Base-by-base conservation (phyloP, 2,329 filamentous ascomycete species). In the Colletotrichum acutatum region DNA sequence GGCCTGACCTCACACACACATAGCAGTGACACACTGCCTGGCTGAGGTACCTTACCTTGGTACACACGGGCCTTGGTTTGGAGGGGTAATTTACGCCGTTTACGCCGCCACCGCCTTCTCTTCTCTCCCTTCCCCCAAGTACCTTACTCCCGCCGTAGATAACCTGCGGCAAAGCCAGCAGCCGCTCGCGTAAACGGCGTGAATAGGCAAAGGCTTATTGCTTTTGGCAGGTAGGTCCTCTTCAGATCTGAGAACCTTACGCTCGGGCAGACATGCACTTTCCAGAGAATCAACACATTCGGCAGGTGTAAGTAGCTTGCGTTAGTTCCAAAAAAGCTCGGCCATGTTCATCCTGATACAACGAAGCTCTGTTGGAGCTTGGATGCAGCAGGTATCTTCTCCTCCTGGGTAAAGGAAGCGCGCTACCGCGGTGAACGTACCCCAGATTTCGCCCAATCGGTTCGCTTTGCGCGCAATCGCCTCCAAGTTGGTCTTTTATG, bases 1-100 rank as follows among this genome's bases (percentile, higher is more conserved):
- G 42, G 37, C 46, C 22, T 70, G 60, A 72, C 70, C 70, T 70
- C 70, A 70, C 66, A 56, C 8, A 26, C 49, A 64, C 30, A n/a
- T 14, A 54, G 28, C 30, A 54, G 61, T 30, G 42, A 62, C 26
- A 64, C 49, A 53, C 30, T 37, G 46, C 61, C 22, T 16, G 16
- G 53, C 32, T 34, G 37, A 42, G 16, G 37, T 7, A 42, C 16
- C 37, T 19, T 42, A 14, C 16, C 37, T 19, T 19, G n/a, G n/a
- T n/a, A 32, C 28, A 28, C 34, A n/a, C n/a, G 30, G 14, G 30
- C 7, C 8, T 42, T 14, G n/a, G 19, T 64, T 12, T 60, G 49
- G 68, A 67, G 68, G 68, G 68, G 66, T 70, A 69, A 54, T 42
- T 61, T 62, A 72, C 70, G 66, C 70, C 26, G 60, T 72, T 72